Base-by-base conservation (phyloP, 179 eudicot species). In the Amaranthus tricolor region DNA sequence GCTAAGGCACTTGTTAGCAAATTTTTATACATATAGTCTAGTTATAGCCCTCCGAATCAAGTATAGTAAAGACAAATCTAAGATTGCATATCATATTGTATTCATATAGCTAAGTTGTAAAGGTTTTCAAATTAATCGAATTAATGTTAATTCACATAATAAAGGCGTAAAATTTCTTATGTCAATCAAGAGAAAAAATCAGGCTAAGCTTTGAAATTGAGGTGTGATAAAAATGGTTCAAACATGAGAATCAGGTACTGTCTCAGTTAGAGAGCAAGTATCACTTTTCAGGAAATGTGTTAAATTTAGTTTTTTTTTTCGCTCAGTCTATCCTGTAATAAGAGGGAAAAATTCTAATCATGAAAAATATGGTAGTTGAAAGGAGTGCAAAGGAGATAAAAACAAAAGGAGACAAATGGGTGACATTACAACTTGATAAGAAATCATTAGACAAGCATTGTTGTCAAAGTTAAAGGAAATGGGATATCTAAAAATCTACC, bases 381-480 rank as follows among this genome's bases (percentile, higher is more conserved):
- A 57, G 54, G 56, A 51, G 54, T 40, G 75, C 50, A 57, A 62
- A 74, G 66, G 68, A 61, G 75, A 63, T 62, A 20, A 47, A 31
- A 75, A 66, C 57, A 65, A 63, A 62, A 75, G 49, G 20, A 31
- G 60, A 76, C 66, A 11, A 56, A 63, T 79, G 70, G 82, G 71
- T 62, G 24, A 10, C 66, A 63, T 53, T 54, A 31, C 49, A 17
- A 60, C 16, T 51, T 40, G 67, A 12, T 48, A 17, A 69, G 43
- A 70, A 61, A 66, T 58, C 58, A 76, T 54, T 51, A 56, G 19
- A 60, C 75, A 73, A 48, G 57, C 31, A 56, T 17, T 62, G 59
- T 62, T 56, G 44, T 68, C 58, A 77, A 69, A 77, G 68, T 65
- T 66, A 68, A 64, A 61, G 44, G 52, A 49, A 49, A 64, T 24